These are phyloP conservation scores for Ilyonectria sp. DNA, from an alignment of 2,329 filamentous ascomycete species.

Conservation along the genomic window DNA sequence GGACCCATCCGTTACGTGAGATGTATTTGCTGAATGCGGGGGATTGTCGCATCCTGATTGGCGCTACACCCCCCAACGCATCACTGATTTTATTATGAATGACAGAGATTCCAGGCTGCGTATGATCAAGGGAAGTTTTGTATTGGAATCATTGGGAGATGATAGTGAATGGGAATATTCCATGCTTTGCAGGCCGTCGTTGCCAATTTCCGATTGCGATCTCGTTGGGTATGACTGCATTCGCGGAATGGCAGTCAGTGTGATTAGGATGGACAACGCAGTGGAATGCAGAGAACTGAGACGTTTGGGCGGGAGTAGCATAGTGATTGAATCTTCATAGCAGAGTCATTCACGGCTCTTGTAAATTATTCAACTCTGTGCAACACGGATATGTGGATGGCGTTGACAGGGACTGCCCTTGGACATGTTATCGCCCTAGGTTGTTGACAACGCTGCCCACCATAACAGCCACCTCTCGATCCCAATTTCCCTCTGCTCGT, in stretches of 20 bases:
- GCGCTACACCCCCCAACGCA: constrained; percentile 26
- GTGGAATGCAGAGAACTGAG: no score
- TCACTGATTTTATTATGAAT: constrained; percentile 18
- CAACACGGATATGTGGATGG: neutral
- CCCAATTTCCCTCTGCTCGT: constrained; percentile 75
- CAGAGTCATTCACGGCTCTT: neutral
- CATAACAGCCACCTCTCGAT: constrained; percentile 95
- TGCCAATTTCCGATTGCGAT: neutral
- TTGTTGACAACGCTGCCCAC: constrained; percentile 83
- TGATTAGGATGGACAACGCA: no score
- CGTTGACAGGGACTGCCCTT: neutral
- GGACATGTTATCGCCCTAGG: constrained; percentile 57
- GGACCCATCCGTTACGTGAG: constrained; percentile 23
- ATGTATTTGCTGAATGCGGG: constrained; percentile 39
- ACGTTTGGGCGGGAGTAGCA: no score
- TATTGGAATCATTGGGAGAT: constrained; percentile 2
- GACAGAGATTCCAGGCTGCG: neutral
- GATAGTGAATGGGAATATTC: neutral
- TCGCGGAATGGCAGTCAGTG: no score
- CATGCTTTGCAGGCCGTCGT: neutral
- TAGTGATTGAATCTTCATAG: neutral
- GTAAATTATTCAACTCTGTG: neutral
- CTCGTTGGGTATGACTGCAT: neutral
- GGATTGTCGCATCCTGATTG: constrained; percentile 40
- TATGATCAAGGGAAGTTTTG: neutral